Evolutionary conservation across 768 basidiomycete genomes (phyloP), one percentile per base, ranked within the genome.

Genomic region (Russula abietina): DNA sequence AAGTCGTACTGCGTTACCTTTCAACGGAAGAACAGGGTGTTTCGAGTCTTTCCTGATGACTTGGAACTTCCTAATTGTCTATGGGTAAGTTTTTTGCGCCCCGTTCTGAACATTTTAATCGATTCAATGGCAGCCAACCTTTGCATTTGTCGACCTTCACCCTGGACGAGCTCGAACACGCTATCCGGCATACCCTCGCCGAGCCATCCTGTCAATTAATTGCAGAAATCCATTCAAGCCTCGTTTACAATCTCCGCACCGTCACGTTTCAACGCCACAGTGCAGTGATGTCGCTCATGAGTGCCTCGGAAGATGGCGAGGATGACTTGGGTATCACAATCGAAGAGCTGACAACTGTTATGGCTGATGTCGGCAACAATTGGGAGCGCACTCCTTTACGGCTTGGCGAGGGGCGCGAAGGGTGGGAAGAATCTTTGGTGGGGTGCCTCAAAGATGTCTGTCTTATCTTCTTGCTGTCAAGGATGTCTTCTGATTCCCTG

Each of bases 51-150:
- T 98, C 73, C 75, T 98, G 33, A 88, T 91, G 87, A 78, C 85
- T 10, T 99, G 95, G 95, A 94, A 92, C 74, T 96, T 96, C 73
- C 74, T 98, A 59, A 88, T 91, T 57, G 88, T 93, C 57, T 95
- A 95, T 74, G 93, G 94, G 97, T 97, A 72, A 69, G 10, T 39
- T 59, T 22, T 53, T 22, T 26, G 24, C 17, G 7, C 43, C 26
- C 61, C 38, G 26, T 51, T 28, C 30, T 30, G 22, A 36, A 53
- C 51, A 12, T 46, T 32, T 43, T 58, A 32, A 28, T 50, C 24
- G 51, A 46, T 26, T 2, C 26, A 19, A 49, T 28, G 26, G 46
- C 36, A 46, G 96, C 6, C 87, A 89, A 80, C 88, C 95, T 1
- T 79, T 98, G 17, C 87, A 89, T 65, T 75, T 99, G 19, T 95